Evolutionary conservation across 2,329 filamentous ascomycete genomes (phyloP).

Genomic region (Nemania sp.): DNA sequence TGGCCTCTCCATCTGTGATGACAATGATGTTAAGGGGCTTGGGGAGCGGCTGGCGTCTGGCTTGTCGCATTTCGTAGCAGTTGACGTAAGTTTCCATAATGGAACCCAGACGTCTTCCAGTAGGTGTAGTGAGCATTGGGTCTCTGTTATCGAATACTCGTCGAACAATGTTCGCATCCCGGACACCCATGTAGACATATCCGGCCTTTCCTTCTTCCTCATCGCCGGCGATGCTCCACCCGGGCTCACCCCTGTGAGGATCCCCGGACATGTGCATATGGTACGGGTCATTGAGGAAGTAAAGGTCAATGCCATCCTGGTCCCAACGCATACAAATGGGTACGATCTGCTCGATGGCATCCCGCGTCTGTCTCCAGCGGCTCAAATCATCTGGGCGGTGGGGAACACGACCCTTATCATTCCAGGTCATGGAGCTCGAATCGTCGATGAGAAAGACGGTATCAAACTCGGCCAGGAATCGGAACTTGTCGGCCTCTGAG

Average conservation of each 20-base stretch:
- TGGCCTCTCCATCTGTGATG: slow-evolving; percentile 84
- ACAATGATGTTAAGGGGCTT: slow-evolving; percentile 91
- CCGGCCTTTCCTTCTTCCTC: slow-evolving; percentile 40
- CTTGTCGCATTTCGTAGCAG: slow-evolving; percentile 48
- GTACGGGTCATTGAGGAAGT: slow-evolving; percentile 77
- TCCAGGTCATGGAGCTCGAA: slow-evolving; percentile 79
- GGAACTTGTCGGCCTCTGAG: slow-evolving; percentile 38
- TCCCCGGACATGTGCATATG: slow-evolving; percentile 39
- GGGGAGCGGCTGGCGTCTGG: slow-evolving; percentile 48
- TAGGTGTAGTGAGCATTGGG: slow-evolving; percentile 72
- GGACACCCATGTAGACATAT: slow-evolving; percentile 68
- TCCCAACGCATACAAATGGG: slow-evolving; percentile 83
- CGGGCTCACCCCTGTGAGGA: slow-evolving; percentile 2
- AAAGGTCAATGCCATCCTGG: slow-evolving; percentile 83
- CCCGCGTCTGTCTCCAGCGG: slow-evolving; percentile 73
- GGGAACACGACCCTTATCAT: slow-evolving; percentile 40
- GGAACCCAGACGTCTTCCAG: slow-evolving; percentile 68
- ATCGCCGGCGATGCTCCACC: not conserved
- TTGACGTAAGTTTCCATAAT: slow-evolving; percentile 76
- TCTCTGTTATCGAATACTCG: slow-evolving; percentile 70
- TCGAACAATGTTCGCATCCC: slow-evolving; percentile 58
- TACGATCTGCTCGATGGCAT: slow-evolving; percentile 72
- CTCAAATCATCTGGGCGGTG: slow-evolving; percentile 1
- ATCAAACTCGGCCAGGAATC: slow-evolving; percentile 79
- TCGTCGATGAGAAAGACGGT: slow-evolving; percentile 92